These are phyloP conservation scores for Xylariaceae sp. DNA, from an alignment of 2,329 filamentous ascomycete genomes.

Conservation along the genomic window DNA sequence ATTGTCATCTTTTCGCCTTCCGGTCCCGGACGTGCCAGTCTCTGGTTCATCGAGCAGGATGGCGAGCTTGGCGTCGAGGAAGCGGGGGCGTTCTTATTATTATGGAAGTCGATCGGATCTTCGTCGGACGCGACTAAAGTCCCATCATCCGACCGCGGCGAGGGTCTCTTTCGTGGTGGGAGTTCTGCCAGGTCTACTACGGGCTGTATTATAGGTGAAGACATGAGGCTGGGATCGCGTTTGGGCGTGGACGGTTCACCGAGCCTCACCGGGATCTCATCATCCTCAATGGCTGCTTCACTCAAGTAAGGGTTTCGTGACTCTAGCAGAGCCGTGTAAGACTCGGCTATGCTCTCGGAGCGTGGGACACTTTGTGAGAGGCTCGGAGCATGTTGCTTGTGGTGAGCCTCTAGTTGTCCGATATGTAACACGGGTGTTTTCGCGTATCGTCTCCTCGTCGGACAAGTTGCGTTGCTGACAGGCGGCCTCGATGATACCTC, in stretches of 20 bases:
- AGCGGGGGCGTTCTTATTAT: conserved; percentile 38
- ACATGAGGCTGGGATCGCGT: conserved; percentile 4
- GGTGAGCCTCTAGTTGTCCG: conserved; percentile 42
- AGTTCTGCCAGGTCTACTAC: conserved; percentile 18
- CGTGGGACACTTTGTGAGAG: conserved; percentile 36
- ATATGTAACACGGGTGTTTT: conserved; percentile 49
- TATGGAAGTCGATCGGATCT: conserved; percentile 39
- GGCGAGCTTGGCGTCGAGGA: conserved; percentile 34
- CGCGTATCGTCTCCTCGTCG: conserved; percentile 40
- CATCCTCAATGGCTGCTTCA: conserved; percentile 27
- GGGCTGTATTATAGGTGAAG: conserved; percentile 11
- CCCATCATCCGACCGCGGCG: conserved; percentile 41
- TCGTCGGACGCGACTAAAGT: conserved; percentile 45
- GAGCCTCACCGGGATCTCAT: background rate
- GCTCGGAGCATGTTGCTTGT: conserved; percentile 21
- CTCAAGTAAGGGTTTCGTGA: conserved; percentile 34
- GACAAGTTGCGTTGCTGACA: conserved; percentile 23
- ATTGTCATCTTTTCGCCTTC: conserved; percentile 4
- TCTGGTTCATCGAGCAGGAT: conserved; percentile 9
- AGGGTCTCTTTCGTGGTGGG: conserved; percentile 19
- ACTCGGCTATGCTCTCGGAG: conserved; percentile 46
- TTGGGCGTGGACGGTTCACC: conserved; percentile 5
- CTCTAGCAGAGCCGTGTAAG: conserved; percentile 45
- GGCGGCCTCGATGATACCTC: conserved; percentile 18
- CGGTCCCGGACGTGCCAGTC: conserved; percentile 11